Evolutionary conservation across 345 rosid species (phyloP).

Genomic region (Zanthoxylum bungeanum): DNA sequence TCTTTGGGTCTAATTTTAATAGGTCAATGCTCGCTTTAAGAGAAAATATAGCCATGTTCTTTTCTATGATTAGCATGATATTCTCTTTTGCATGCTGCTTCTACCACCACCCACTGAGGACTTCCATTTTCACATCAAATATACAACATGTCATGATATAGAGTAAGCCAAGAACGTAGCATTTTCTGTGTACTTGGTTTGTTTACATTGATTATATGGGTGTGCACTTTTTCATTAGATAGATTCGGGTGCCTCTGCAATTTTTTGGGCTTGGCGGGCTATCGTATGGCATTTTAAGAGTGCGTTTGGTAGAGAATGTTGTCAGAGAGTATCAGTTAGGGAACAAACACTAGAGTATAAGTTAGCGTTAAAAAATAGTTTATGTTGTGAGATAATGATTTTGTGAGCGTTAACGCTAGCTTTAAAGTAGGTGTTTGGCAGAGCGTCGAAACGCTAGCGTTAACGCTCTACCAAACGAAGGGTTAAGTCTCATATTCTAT

Average conservation of each 20-base stretch:
- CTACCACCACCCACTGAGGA: not conserved
- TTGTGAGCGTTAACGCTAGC: too few species aligned
- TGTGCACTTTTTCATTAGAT: not conserved
- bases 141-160: not conserved
- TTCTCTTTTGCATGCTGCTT: not conserved
- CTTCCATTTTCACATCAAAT: not conserved
- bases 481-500: not conserved
- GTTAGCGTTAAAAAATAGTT: too few species aligned
- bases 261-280: not conserved
- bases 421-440: too few species aligned
- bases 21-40: not conserved
- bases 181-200: not conserved
- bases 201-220: not conserved
- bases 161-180: not conserved
- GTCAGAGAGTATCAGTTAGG: too few species aligned
- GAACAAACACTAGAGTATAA: too few species aligned
- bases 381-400: too few species aligned
- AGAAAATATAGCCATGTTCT: not conserved
- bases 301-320: too few species aligned
- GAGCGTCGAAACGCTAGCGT: too few species aligned
- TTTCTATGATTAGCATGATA: not conserved
- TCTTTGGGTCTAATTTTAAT: not conserved
- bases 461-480: too few species aligned
- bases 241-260: not conserved
- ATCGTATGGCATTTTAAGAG: not conserved